Base-by-base conservation (phyloP, 805 yeast species). In the Kuraishia molischiana region DNA sequence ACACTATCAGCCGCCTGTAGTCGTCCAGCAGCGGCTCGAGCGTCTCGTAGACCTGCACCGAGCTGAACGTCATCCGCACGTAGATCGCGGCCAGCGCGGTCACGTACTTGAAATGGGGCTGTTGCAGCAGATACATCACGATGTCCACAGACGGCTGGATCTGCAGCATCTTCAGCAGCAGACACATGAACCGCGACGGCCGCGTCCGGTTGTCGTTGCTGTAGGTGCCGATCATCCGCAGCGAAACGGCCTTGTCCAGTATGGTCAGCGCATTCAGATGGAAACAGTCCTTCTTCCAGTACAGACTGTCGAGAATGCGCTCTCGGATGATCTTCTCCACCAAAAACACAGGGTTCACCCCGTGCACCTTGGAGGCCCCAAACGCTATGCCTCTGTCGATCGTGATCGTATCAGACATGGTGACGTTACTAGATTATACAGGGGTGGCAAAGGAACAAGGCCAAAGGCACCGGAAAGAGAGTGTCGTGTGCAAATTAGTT, bases 121-220 rank as follows among this genome's bases (percentile, higher is more conserved):
- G 92, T 2, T 54, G 54, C 10, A 81, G 58, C 44, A 73, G 68
- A 38, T 76, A 68, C 14, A 61, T 51, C 2, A 84, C 51, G 4
- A 85, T 73, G 4, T 75, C 83, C 9, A 51, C 49, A 1, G 67
- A 48, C 0, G 97, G 97, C 43, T 75, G 75, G 14, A 92, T 56
- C 54, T 90, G 95, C 4, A 89, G 64, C 41, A 90, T 53, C 44
- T 90, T 77, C 50, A 85, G 74, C 24, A 86, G 55, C 33, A 95
- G 66, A 50, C 95, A 79, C n/a, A 85, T 52, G 47, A 85, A 86
- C 11, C 78, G 79, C 14, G 82, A 64, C 0, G 94, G 92, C 42
- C 74, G 58, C 24, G 76, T 75, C 13, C 66, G 60, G 36, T 70
- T 47, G 10, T 36, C 29, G 33, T 58, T 56, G 2, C 47, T 38